phyloP scores from a whole-genome alignment of 441 rosid species.

The Corymbia calophylla region DNA sequence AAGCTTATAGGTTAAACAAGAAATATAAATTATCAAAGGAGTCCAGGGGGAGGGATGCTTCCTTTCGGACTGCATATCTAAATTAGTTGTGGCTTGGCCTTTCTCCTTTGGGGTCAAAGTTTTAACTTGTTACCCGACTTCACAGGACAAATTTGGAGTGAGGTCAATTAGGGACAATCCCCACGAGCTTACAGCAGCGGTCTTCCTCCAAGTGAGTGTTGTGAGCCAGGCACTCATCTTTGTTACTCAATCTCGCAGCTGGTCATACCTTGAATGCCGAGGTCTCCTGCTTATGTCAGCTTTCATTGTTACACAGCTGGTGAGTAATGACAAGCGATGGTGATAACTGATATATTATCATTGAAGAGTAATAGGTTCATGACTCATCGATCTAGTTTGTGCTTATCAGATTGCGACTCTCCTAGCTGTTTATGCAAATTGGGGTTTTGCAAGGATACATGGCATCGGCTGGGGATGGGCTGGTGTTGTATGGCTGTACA shows the following conservation, averaged over 20 bases:
- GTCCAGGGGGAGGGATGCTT: not conserved
- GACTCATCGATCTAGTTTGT: not conserved
- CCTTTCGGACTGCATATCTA: not conserved
- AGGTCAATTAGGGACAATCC: constrained; percentile 28
- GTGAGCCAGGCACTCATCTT: constrained; percentile 70
- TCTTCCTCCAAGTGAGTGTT: constrained; percentile 63
- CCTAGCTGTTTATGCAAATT: constrained; percentile 48
- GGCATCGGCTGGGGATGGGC: constrained; percentile 76
- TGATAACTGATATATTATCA: not conserved
- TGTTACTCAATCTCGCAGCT: constrained; percentile 62
- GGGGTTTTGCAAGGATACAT: constrained; percentile 39
- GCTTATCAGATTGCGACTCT: constrained; percentile 42
- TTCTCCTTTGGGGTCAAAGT: not conserved
- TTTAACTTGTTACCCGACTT: not conserved
- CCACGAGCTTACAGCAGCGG: constrained; percentile 48
- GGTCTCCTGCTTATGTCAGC: constrained; percentile 44
- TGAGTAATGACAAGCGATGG: constrained; percentile 11
- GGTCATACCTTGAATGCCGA: constrained; percentile 64
- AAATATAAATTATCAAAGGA: not conserved
- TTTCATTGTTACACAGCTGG: constrained; percentile 48
- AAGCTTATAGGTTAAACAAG: not conserved
- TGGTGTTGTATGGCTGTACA: constrained; percentile 57
- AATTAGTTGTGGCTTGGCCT: not conserved
- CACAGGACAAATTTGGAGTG: constrained; percentile 49
- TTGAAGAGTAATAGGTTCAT: not conserved